Evolutionary conservation across 1,284 basidiomycete genomes (phyloP).

Genomic region (Cystobasidium slooffiae): DNA sequence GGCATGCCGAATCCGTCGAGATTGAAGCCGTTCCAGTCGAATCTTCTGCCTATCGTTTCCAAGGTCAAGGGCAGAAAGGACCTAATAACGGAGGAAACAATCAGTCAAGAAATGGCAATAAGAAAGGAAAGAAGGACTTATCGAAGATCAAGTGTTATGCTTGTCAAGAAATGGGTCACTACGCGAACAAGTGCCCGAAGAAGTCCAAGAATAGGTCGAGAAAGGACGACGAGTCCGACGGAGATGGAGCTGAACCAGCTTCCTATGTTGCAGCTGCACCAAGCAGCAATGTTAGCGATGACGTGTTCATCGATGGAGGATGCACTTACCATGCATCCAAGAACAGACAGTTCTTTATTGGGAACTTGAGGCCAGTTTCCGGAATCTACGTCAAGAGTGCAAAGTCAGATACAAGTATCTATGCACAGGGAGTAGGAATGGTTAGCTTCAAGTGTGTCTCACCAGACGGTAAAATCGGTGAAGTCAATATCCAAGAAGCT

Average conservation of each 20-base stretch:
- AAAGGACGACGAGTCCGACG: neutral
- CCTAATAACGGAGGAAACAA: neutral
- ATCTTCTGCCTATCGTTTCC: neutral
- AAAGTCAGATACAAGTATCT: neutral
- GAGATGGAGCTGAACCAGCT: neutral
- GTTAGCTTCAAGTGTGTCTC: neutral
- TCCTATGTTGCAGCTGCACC: neutral
- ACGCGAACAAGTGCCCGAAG: neutral
- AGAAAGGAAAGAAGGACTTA: conserved; percentile 4
- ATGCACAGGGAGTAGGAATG: neutral
- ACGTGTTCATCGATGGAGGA: conserved; percentile 6
- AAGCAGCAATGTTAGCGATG: neutral
- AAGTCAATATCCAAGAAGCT: neutral
- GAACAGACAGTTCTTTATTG: neutral
- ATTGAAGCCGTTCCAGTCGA: neutral
- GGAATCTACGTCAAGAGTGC: neutral
- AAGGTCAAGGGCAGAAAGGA: neutral
- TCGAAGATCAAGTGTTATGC: neutral
- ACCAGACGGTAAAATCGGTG: neutral
- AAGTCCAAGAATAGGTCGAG: neutral
- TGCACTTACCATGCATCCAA: conserved; percentile 7
- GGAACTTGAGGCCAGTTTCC: neutral
- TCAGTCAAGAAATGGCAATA: neutral
- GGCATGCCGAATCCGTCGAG: neutral
- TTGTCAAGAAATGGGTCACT: neutral